These are phyloP conservation scores for Phytopythium boreale DNA, from an alignment of 352 stramenopile species.

Conservation along the genomic window DNA sequence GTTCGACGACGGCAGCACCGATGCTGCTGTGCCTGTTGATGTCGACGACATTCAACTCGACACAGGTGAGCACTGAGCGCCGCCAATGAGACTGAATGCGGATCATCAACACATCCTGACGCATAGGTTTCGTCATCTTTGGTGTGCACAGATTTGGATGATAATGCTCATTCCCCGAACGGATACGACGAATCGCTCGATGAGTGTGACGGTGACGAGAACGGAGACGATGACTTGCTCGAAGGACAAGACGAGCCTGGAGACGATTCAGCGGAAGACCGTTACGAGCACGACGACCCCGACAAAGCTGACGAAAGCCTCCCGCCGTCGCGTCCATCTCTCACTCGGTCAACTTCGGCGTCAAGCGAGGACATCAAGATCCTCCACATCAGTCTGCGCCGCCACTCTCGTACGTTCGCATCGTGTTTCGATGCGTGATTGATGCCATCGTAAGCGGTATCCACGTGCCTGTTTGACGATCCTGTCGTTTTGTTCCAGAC, in stretches of 20 bases:
- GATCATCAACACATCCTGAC: not conserved
- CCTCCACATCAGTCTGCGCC: slow-evolving; percentile 48
- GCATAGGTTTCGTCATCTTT: not conserved
- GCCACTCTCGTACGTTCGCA: slow-evolving; percentile 41
- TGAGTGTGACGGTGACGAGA: slow-evolving; percentile 21
- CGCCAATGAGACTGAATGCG: not conserved
- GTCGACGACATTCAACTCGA: slow-evolving; percentile 61
- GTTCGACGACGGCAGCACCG: slow-evolving; percentile 40
- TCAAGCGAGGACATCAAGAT: slow-evolving; percentile 62
- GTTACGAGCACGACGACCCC: slow-evolving; percentile 8
- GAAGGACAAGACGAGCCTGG: slow-evolving; percentile 10
- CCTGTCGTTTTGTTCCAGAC: not conserved
- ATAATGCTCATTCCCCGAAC: slow-evolving; percentile 21
- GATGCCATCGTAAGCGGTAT: not conserved
- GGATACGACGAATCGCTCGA: slow-evolving; percentile 25
- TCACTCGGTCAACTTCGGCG: not conserved
- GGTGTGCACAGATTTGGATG: slow-evolving; percentile 26
- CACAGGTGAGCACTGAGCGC: slow-evolving; percentile 23
- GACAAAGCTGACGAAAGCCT: slow-evolving; percentile 4
- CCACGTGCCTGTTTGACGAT: not conserved
- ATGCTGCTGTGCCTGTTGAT: slow-evolving; percentile 32
- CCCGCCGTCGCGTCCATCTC: slow-evolving; percentile 1
- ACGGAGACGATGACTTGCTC: slow-evolving; percentile 11
- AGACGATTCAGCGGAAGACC: slow-evolving; percentile 15
- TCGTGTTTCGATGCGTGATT: not conserved